Evolutionary conservation across 2,329 filamentous ascomycete genomes (phyloP).

Genomic region (Fusarium succisae): DNA sequence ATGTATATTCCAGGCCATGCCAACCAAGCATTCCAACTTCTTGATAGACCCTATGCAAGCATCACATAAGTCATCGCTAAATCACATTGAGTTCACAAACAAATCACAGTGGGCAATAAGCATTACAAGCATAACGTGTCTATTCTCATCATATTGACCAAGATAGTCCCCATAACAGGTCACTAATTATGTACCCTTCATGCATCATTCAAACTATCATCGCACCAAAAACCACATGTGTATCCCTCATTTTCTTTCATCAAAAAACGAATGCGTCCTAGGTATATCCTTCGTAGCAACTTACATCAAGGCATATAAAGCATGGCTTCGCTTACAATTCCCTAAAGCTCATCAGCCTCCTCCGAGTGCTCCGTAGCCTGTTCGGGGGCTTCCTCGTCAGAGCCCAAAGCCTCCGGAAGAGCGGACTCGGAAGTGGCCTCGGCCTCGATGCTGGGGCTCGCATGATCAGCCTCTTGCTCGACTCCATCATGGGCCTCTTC

Average conservation of each 20-base stretch:
- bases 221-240: conserved; percentile 23
- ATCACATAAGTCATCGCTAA: conserved; percentile 4
- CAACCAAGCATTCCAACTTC: not conserved
- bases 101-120: not conserved
- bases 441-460: not conserved
- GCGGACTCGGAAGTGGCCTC: not conserved
- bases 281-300: conserved; percentile 43
- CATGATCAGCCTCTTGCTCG: not conserved
- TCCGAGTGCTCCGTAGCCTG: not conserved
- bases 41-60: not conserved
- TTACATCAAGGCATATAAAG: conserved; percentile 41
- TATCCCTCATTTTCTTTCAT: conserved; percentile 34
- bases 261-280: conserved; percentile 37
- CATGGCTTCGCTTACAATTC: conserved; percentile 16
- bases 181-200: conserved; percentile 37
- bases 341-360: conserved; percentile 29
- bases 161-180: conserved; percentile 14
- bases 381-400: not conserved
- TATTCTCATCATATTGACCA: conserved; percentile 31
- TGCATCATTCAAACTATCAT: conserved; percentile 36
- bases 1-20: conserved; percentile 7
- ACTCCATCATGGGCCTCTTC: not conserved
- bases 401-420: not conserved
- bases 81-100: not conserved
- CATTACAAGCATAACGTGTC: conserved; percentile 23